phyloP scores from a whole-genome alignment of 2,329 filamentous ascomycete species.

The Fusarium papillatum region DNA sequence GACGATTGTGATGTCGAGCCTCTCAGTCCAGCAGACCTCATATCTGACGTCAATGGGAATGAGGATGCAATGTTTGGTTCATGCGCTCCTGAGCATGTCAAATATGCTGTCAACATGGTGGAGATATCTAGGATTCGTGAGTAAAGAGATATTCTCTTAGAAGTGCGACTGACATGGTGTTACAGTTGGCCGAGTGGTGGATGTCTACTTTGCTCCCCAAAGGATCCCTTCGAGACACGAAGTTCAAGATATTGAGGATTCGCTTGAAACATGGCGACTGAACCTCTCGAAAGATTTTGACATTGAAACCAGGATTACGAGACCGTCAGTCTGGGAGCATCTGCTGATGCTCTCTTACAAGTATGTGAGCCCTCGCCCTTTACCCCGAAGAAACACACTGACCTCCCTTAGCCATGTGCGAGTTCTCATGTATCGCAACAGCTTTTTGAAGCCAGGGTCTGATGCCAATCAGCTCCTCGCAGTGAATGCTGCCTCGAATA shows the following conservation, averaged over 20 bases:
- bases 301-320: conserved; percentile 46
- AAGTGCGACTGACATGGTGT: too few species aligned
- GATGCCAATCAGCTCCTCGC: conserved; percentile 48
- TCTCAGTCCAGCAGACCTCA: conserved; percentile 47
- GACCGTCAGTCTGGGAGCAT: conserved; percentile 51
- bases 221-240: conserved; percentile 44
- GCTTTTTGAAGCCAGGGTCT: conserved; percentile 44
- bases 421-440: conserved; percentile 52
- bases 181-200: conserved; percentile 51
- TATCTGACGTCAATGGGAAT: conserved; percentile 43
- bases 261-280: conserved; percentile 50
- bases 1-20: conserved; percentile 56
- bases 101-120: conserved; percentile 54
- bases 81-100: conserved; percentile 49
- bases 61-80: conserved; percentile 44
- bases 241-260: conserved; percentile 44
- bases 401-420: conserved; percentile 46
- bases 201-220: conserved; percentile 52
- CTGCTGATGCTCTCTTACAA: conserved; percentile 55
- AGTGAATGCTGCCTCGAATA: conserved; percentile 49
- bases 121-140: conserved; percentile 51
- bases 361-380: conserved; percentile 31
- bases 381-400: not conserved
- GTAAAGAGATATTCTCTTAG: conserved; percentile 5
- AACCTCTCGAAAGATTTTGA: conserved; percentile 49